Evolutionary conservation across 2,329 filamentous ascomycete genomes (phyloP).

Genomic region (Ophiocordyceps camponoti-leonardi): DNA sequence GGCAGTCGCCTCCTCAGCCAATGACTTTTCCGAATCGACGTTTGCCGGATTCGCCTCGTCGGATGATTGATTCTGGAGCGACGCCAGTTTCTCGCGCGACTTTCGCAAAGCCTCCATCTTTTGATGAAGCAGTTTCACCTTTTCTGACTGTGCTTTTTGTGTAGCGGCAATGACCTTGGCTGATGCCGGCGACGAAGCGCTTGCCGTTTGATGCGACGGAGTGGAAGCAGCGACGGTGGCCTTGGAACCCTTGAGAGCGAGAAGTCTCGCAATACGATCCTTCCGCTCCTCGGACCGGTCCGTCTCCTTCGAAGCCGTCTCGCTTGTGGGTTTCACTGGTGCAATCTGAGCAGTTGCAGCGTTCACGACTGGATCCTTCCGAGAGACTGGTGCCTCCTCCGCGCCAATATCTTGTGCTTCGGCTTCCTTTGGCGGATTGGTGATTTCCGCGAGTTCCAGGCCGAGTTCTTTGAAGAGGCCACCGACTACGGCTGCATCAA

Average conservation of each 20-base stretch:
- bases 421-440: background rate
- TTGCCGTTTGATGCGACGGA: conserved; percentile 1
- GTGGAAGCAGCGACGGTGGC: conserved; percentile 7
- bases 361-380: background rate
- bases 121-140: conserved; percentile 54
- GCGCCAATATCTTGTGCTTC: background rate
- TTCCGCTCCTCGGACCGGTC: conserved; percentile 45
- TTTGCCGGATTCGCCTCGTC: background rate
- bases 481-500: conserved; percentile 45
- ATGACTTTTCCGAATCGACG: conserved; percentile 1
- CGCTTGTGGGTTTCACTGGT: background rate
- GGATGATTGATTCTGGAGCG: conserved; percentile 6
- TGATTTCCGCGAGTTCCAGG: conserved; percentile 23
- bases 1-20: background rate
- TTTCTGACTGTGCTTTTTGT: conserved; percentile 37
- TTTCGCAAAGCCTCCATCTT: conserved; percentile 63
- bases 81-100: conserved; percentile 26
- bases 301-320: background rate
- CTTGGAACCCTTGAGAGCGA: conserved; percentile 56
- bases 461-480: conserved; percentile 52
- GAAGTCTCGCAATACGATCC: conserved; percentile 57
- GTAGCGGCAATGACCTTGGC: conserved; percentile 9
- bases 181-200: conserved; percentile 1
- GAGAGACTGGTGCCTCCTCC: background rate
- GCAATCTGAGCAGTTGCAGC: background rate